Conservation (phyloP, 257 asterid genomes). For the Gynochthodes officinalis region DNA sequence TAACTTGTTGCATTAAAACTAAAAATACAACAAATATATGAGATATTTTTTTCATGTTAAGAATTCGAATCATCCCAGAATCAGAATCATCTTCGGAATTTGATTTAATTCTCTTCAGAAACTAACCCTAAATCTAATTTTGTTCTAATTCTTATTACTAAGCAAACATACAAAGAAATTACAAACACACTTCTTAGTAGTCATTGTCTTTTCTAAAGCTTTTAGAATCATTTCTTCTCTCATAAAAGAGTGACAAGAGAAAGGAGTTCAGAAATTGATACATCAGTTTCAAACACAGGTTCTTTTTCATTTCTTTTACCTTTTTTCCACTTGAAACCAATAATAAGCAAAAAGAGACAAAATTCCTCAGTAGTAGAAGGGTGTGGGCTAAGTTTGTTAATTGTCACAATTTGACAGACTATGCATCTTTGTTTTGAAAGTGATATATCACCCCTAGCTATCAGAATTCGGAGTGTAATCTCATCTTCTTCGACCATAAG, state of each 20-base stretch:
- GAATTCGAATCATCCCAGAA: no score
- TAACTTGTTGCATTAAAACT: no score
- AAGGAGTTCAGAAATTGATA: neutral
- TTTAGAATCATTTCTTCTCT: no score
- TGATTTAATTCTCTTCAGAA: no score
- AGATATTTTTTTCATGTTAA: no score
- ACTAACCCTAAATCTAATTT: no score
- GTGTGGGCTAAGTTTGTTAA: constrained; percentile 15
- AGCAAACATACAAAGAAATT: no score
- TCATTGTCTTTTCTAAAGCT: no score
- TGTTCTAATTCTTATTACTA: no score
- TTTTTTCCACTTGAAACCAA: neutral
- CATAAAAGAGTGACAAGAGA: neutral
- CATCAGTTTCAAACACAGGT: constrained; percentile 5
- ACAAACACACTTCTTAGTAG: no score
- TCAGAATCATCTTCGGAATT: no score
- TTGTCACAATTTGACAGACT: constrained; percentile 28
- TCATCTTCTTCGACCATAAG: constrained; percentile 2
- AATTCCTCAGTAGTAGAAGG: neutral
- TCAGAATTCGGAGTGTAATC: constrained; percentile 7
- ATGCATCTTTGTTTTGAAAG: constrained; percentile 24
- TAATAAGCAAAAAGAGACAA: neutral
- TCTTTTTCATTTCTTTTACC: neutral
- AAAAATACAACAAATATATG: no score
- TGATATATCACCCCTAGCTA: constrained; percentile 24